A percentile compares a stretch with the other conserved stretches of the same genome.
Conservation (phyloP, 305 asterid species). For the Plantago coronopus region DNA sequence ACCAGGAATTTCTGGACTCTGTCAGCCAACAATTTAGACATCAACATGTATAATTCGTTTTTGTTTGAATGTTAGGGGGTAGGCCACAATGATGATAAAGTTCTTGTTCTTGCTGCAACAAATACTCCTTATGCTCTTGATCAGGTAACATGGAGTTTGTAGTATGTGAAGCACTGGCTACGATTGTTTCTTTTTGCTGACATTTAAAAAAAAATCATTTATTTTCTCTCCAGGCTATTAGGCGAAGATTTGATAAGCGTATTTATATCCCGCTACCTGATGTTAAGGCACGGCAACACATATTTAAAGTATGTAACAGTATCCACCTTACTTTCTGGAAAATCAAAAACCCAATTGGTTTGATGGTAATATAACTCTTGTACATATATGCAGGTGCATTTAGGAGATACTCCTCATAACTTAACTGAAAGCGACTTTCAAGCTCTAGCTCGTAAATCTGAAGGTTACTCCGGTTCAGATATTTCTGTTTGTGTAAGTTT, state of each 20-base stretch:
- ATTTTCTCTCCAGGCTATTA: slow-evolving; percentile 42
- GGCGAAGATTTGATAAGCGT: slow-evolving; percentile 70
- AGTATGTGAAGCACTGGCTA: background rate
- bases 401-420: slow-evolving; percentile 96
- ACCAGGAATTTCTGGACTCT: background rate
- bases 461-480: slow-evolving; percentile 98
- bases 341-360: background rate
- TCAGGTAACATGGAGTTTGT: slow-evolving; percentile 43
- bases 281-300: slow-evolving; percentile 60
- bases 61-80: slow-evolving; percentile 46
- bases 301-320: slow-evolving; percentile 49
- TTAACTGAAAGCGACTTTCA: slow-evolving; percentile 50
- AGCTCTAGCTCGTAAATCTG: slow-evolving; percentile 77
- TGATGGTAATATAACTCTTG: background rate
- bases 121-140: slow-evolving; percentile 75
- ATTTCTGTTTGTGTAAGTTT: slow-evolving; percentile 87
- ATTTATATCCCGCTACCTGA: slow-evolving; percentile 76
- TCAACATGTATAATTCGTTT: no score
- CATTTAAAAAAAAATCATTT: background rate
- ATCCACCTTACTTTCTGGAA: background rate
- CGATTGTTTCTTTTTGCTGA: background rate
- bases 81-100: slow-evolving; percentile 75
- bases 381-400: slow-evolving; percentile 64
- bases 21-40: no score
- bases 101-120: slow-evolving; percentile 78